These are phyloP conservation scores for Candida xyloterini DNA, from an alignment of 805 yeast species.

Conservation along the genomic window DNA sequence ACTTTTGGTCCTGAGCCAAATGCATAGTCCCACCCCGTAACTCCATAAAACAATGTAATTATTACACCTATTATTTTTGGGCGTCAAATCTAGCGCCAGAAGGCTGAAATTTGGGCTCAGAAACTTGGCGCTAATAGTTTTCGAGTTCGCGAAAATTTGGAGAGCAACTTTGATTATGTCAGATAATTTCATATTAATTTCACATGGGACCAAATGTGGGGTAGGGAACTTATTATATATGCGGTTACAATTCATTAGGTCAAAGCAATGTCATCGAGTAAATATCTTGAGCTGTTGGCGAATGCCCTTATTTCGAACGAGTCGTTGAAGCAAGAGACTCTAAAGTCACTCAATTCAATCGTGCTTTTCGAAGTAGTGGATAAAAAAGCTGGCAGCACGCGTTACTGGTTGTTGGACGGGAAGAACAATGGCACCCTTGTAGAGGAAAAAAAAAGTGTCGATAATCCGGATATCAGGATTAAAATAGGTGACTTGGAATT, in stretches of 20 bases:
- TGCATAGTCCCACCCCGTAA: too few relatives aligned
- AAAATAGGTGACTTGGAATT: conserved; percentile 66
- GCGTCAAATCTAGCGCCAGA: too few relatives aligned
- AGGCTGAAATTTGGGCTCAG: too few relatives aligned
- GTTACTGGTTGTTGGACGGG: conserved; percentile 64
- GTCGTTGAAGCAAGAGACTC: conserved; percentile 18
- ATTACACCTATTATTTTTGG: too few relatives aligned
- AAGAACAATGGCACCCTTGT: conserved; percentile 52
- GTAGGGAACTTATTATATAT: conserved; percentile 5
- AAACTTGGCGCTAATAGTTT: too few relatives aligned
- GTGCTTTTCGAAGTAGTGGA: conserved; percentile 67
- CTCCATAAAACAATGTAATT: too few relatives aligned
- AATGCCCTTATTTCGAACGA: conserved; percentile 18
- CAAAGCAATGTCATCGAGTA: conserved; percentile 14
- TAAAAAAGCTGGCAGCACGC: conserved; percentile 53
- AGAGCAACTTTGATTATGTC: not conserved
- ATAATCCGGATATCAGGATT: conserved; percentile 63
- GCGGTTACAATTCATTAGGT: not conserved
- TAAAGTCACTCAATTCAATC: conserved; percentile 28
- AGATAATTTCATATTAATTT: too few relatives aligned
- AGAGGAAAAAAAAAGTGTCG: conserved; percentile 24
- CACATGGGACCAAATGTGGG: conserved; percentile 7
- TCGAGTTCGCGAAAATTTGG: not conserved
- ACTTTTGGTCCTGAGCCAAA: too few relatives aligned
- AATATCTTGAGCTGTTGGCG: conserved; percentile 16